Conservation (phyloP, 176 grass and related monocot genomes). For the Oryza nivara region DNA sequence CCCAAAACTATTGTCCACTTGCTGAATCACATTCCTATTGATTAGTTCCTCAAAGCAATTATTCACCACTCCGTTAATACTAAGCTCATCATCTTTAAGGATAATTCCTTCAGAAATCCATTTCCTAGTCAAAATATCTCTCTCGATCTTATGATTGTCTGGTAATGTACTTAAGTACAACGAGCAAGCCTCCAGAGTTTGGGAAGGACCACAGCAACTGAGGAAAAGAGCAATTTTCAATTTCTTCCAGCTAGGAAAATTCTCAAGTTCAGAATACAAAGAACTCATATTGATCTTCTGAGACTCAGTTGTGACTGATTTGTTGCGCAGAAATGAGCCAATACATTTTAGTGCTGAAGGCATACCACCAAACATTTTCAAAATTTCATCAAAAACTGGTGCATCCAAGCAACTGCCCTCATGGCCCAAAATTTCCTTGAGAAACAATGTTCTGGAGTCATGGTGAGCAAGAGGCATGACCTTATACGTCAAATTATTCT, state of each 20-base stretch:
- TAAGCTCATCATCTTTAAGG: no score
- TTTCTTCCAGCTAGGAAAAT: neutral
- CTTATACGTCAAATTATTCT: neutral
- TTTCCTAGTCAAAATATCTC: neutral
- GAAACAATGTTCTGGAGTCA: neutral
- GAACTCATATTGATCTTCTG: neutral
- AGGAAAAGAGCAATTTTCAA: neutral
- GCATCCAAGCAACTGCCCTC: neutral
- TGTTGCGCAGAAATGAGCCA: neutral
- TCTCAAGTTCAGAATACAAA: neutral
- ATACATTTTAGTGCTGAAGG: conserved; percentile 21
- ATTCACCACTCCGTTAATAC: neutral
- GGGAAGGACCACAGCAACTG: neutral
- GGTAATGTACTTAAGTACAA: neutral
- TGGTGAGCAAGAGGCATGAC: neutral
- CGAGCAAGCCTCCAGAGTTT: neutral
- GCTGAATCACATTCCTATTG: conserved; percentile 18
- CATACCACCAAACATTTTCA: conserved; percentile 6
- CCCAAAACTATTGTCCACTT: neutral
- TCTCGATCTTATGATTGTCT: conserved; percentile 12
- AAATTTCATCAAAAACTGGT: neutral
- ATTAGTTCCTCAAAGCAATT: conserved; percentile 14
- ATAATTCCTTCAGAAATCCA: conserved; percentile 32
- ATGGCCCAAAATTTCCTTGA: neutral
- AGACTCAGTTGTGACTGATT: neutral